These are phyloP conservation scores for Aspergillus hiratsukae DNA, from an alignment of 2,329 filamentous ascomycete genomes.

Conservation along the genomic window DNA sequence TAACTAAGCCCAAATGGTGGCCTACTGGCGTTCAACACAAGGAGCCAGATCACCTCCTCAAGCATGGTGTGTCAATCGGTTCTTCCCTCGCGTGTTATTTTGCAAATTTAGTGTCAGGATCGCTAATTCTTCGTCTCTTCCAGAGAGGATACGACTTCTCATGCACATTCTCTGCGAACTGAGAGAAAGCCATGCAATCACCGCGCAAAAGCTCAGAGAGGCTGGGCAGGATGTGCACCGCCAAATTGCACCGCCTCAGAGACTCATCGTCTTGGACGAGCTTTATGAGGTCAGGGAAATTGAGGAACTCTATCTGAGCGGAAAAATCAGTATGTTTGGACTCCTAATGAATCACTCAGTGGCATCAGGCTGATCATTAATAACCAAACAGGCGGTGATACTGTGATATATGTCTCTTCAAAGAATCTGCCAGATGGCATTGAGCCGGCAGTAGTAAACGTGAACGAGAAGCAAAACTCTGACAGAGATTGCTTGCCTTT, in stretches of 20 bases:
- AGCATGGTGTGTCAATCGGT: constrained; percentile 29
- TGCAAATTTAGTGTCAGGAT: neutral
- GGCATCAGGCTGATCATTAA: neutral
- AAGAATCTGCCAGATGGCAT: neutral
- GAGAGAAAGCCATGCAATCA: constrained; percentile 31
- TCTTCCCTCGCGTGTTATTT: neutral
- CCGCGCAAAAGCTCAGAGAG: constrained; percentile 35
- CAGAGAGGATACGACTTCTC: constrained; percentile 38
- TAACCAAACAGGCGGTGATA: neutral
- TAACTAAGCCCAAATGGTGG: constrained; percentile 41
- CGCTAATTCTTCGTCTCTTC: neutral
- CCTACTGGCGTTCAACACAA: constrained; percentile 37
- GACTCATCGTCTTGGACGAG: constrained; percentile 37
- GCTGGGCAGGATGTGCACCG: constrained; percentile 37
- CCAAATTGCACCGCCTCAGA: constrained; percentile 32
- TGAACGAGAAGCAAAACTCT: neutral
- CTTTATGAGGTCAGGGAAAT: constrained; percentile 36
- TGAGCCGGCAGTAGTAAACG: neutral
- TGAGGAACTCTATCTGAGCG: constrained; percentile 36
- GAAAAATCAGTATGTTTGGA: constrained; percentile 31
- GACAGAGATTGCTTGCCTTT: neutral
- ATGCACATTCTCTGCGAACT: constrained; percentile 39
- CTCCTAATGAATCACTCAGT: neutral
- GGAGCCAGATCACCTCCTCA: constrained; percentile 44
- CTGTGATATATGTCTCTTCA: neutral